Base-by-base conservation (phyloP, 1,139 yeast genomes). In the Arxiozyma heterogenica region DNA sequence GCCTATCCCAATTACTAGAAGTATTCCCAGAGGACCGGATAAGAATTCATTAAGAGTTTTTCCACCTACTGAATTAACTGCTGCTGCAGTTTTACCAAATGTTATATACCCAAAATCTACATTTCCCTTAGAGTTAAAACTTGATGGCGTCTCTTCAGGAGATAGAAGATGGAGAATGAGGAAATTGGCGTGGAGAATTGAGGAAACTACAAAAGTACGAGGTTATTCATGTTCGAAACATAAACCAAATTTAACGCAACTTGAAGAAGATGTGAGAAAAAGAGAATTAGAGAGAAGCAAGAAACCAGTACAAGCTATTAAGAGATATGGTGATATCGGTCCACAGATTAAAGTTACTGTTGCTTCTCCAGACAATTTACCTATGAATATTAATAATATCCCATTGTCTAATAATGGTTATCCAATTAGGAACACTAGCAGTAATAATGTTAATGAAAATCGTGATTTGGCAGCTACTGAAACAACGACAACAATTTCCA, bases 61-160 rank as follows among this genome's bases (percentile, higher is more conserved):
- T 69, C 98, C 98, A 0, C 98, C 99, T 3, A 93, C 98, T 0
- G 88, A 86, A 51, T 84, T 93, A 44, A 84, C 88, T 3, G 95
- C 96, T 3, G 81, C 85, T 44, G 91, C 95, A 4, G 85, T 85
- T 4, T 73, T 93, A 49, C 98, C 98, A 2, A 86, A 87, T 58
- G 95, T 89, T 18, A 79, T 88, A 22, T 87, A 87, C 67, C 98
- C 98, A 12, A 85, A 87, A 63, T 86, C 96, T 0, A 76, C 84
- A 0, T 88, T 93, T 64, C 86, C 94, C 0, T 76, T 93, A 38
- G 97, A 90, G 64, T 73, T 93, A 64, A 81, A 83, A 59, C 71
- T 94, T 61, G 95, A 90, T 60, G 93, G 95, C 56, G 79, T 93
- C 30, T 80, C 84, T 1, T 72, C 76, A 44, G 75, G 71, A 17